Conservation (phyloP, 768 basidiomycete genomes). For the Crassisporium funariophilum region DNA sequence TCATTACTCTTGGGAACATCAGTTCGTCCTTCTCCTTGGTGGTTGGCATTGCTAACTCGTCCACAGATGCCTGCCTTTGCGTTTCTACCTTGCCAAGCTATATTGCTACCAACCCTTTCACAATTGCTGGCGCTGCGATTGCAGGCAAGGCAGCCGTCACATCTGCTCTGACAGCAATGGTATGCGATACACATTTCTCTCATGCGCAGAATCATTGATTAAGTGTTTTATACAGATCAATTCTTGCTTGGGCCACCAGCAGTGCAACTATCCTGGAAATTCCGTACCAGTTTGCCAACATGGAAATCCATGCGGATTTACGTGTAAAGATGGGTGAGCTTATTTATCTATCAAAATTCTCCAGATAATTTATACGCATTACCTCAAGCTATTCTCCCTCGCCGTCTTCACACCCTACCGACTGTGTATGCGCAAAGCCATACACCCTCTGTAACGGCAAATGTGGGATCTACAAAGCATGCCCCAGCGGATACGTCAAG, state of each 20-base stretch:
- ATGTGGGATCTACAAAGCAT: constrained; percentile 38
- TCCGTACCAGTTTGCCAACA: constrained; percentile 36
- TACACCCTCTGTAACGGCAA: constrained; percentile 50
- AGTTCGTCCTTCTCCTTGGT: constrained; percentile 16
- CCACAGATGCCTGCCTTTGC: constrained; percentile 46
- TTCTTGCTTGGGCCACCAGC: too few species aligned
- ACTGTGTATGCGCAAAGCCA: constrained; percentile 45
- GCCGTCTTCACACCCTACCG: constrained; percentile 34
- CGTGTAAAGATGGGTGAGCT: constrained; percentile 48
- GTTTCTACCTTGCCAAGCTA: constrained; percentile 38
- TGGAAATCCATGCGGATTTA: constrained; percentile 45
- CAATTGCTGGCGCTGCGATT: constrained; percentile 28
- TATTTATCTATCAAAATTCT: constrained; percentile 1
- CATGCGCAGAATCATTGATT: neutral
- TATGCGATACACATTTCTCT: constrained; percentile 22
- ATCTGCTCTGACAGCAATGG: constrained; percentile 36
- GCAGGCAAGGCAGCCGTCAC: constrained; percentile 33
- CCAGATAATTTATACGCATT: neutral
- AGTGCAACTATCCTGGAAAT: constrained; percentile 45
- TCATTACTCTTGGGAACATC: constrained; percentile 32
- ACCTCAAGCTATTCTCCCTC: constrained; percentile 26
- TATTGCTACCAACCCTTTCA: constrained; percentile 32
- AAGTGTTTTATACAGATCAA: constrained; percentile 10
- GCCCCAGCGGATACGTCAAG: constrained; percentile 36
- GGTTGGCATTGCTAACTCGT: neutral